Percentiles rank a stretch among this genome's conserved stretches.
Conservation (phyloP, 2,329 filamentous ascomycete species). For the Phialophora verrucosa region DNA sequence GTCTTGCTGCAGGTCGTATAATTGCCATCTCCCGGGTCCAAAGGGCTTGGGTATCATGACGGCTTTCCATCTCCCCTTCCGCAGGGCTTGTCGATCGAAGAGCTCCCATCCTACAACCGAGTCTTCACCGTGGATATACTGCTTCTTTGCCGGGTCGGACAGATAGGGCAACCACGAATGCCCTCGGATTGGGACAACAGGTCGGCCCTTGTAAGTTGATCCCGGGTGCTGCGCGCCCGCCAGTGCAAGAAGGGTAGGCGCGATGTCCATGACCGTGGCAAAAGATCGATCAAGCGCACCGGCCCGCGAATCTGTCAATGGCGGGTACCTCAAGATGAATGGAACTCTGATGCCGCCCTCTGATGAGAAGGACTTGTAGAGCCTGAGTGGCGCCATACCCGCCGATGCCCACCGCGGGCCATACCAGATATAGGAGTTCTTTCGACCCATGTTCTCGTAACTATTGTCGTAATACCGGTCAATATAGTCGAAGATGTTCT, state of each 20-base stretch:
- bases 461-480: constrained; percentile 48
- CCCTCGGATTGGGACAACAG: constrained; percentile 45
- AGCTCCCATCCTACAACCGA: constrained; percentile 45
- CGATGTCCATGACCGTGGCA: constrained; percentile 48
- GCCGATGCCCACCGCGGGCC: constrained; percentile 46
- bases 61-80: constrained; percentile 87
- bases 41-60: constrained; percentile 76
- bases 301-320: constrained; percentile 28
- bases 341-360: constrained; percentile 42
- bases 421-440: constrained; percentile 48
- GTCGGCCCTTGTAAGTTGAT: constrained; percentile 40
- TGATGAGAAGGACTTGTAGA: constrained; percentile 41
- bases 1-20: constrained; percentile 78
- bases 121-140: constrained; percentile 40
- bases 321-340: constrained; percentile 36
- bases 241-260: constrained; percentile 47
- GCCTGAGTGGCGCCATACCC: constrained; percentile 40
- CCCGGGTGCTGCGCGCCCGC: constrained; percentile 44
- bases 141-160: constrained; percentile 37
- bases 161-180: constrained; percentile 43
- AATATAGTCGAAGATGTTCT: constrained; percentile 42
- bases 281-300: constrained; percentile 43
- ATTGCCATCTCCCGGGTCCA: constrained; percentile 59
- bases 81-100: constrained; percentile 60
- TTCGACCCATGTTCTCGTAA: constrained; percentile 46